Conservation (phyloP, 441 rosid genomes). For the Erodium trifolium region DNA sequence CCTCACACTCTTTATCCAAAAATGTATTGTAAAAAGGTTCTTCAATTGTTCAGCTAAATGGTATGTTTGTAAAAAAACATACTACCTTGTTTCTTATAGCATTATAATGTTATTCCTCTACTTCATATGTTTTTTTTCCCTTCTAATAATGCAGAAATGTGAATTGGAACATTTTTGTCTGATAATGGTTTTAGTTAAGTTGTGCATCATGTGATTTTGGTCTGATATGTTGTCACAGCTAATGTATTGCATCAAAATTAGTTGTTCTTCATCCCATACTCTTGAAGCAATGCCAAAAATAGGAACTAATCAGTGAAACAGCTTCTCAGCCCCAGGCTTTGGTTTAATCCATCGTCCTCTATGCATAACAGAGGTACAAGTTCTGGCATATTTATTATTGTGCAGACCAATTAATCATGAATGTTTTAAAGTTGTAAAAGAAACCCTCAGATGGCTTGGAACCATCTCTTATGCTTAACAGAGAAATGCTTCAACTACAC, state of each 20-base stretch:
- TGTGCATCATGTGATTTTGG: background rate
- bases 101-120: slow-evolving; percentile 20
- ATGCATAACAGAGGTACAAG: too few relatives aligned
- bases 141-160: slow-evolving; percentile 15
- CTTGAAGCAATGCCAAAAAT: background rate
- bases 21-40: slow-evolving; percentile 22
- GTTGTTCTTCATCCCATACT: background rate
- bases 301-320: background rate
- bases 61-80: slow-evolving; percentile 33
- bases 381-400: too few relatives aligned
- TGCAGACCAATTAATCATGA: too few relatives aligned
- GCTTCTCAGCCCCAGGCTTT: background rate
- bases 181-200: background rate
- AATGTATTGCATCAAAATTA: background rate
- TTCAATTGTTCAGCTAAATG: slow-evolving; percentile 15
- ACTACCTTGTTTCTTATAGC: slow-evolving; percentile 20
- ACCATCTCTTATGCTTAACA: too few relatives aligned
- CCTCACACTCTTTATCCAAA: too few relatives aligned
- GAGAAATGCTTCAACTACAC: too few relatives aligned
- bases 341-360: background rate
- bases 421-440: too few relatives aligned
- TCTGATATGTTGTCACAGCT: background rate
- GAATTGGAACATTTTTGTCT: slow-evolving; percentile 10
- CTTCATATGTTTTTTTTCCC: slow-evolving; percentile 12
- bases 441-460: too few relatives aligned